phyloP scores from a whole-genome alignment of 768 basidiomycete species.

The Boletus subcaerulescens region DNA sequence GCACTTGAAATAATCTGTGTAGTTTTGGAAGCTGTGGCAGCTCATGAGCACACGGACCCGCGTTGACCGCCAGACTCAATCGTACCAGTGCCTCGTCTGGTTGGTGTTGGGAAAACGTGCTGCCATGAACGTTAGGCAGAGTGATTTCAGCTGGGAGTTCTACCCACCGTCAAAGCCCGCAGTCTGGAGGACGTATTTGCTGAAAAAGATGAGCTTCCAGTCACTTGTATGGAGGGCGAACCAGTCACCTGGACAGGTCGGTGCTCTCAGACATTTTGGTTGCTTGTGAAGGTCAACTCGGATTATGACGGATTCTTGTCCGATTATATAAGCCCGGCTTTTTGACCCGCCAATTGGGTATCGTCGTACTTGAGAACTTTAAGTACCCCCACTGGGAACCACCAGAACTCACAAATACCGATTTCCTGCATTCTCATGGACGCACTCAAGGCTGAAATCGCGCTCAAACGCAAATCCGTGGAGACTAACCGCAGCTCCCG shows the following conservation, averaged over 20 bases:
- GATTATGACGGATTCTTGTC: constrained; percentile 33
- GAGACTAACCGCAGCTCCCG: constrained; percentile 44
- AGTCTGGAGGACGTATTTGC: constrained; percentile 89
- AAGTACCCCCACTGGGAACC: too few species aligned
- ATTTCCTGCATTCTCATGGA: constrained; percentile 55
- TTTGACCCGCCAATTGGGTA: too few species aligned
- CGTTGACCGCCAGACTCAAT: constrained; percentile 2
- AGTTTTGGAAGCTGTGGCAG: constrained; percentile 82
- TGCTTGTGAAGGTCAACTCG: constrained; percentile 33
- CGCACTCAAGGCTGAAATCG: constrained; percentile 86
- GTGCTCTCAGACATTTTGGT: constrained; percentile 58
- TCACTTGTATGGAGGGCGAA: background rate
- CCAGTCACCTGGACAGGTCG: constrained; percentile 51
- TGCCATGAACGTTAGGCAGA: constrained; percentile 30
- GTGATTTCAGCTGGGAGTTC: background rate
- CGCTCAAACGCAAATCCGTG: constrained; percentile 78
- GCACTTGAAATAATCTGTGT: constrained; percentile 98
- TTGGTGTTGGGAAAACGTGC: constrained; percentile 90
- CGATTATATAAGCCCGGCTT: constrained; percentile 24
- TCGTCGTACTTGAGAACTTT: background rate
- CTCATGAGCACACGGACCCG: background rate
- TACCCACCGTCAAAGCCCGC: constrained; percentile 86
- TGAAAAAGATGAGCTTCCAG: constrained; percentile 32
- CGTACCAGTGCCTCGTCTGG: constrained; percentile 95
- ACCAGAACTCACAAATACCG: background rate